Conservation (phyloP, 177 flowering plant species). For the Tripterygium wilfordii region DNA sequence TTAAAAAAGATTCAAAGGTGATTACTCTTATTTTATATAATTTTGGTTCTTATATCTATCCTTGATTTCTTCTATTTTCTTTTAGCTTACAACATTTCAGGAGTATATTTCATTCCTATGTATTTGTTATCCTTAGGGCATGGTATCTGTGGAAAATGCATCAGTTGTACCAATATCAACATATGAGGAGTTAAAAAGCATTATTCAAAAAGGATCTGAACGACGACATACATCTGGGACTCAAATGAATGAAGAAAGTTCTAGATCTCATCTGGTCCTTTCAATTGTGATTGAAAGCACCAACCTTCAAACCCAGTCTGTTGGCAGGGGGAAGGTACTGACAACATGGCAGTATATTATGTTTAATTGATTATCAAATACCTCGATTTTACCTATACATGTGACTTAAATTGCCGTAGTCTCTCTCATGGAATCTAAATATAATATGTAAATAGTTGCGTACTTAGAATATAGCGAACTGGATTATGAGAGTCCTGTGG, state of each 20-base stretch:
- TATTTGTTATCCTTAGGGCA: constrained; percentile 50
- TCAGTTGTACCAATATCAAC: constrained; percentile 64
- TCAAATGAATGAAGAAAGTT: constrained; percentile 96
- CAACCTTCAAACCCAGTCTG: constrained; percentile 86
- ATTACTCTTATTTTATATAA: not conserved
- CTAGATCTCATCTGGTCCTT: constrained; percentile 90
- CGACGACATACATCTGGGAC: constrained; percentile 91
- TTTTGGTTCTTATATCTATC: not conserved
- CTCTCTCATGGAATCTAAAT: too few species aligned
- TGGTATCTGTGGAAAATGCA: constrained; percentile 89
- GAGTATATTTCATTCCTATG: constrained; percentile 1
- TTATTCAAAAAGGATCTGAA: constrained; percentile 79
- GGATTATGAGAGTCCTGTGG: too few species aligned
- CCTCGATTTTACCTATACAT: too few species aligned
- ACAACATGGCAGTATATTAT: not conserved
- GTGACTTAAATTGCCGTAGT: too few species aligned
- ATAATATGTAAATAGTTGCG: too few species aligned
- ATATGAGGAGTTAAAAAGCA: constrained; percentile 58
- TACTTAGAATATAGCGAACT: not conserved
- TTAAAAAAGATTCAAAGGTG: constrained; percentile 95
- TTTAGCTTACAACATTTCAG: not conserved
- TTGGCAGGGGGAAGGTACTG: constrained; percentile 89
- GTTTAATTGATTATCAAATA: too few species aligned
- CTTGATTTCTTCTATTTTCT: not conserved
- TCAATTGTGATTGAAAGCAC: constrained; percentile 90